Conservation (phyloP, 257 asterid genomes). For the Jasminum sambac region DNA sequence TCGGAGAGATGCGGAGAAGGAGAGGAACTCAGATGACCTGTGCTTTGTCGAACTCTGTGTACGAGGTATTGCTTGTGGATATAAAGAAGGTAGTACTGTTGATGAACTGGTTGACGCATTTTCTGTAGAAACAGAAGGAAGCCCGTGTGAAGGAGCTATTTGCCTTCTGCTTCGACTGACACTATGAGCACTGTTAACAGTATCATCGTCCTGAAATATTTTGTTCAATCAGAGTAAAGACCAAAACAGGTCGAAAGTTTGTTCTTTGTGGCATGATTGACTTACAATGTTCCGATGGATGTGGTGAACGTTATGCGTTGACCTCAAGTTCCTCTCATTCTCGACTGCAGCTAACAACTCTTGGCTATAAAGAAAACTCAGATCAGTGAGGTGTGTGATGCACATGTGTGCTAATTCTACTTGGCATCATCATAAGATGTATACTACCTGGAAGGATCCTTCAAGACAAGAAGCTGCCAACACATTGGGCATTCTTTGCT, state of each 20-base stretch:
- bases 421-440: background rate
- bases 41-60: slow-evolving; percentile 24
- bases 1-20: slow-evolving; percentile 60
- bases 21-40: slow-evolving; percentile 61
- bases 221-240: too few species aligned
- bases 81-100: slow-evolving; percentile 8
- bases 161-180: slow-evolving; percentile 42
- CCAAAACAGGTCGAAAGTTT: slow-evolving; percentile 3
- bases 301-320: slow-evolving; percentile 22
- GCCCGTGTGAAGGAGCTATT: slow-evolving; percentile 32
- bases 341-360: slow-evolving; percentile 54
- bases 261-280: slow-evolving; percentile 19
- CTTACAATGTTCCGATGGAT: slow-evolving; percentile 33
- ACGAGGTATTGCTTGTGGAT: slow-evolving; percentile 16
- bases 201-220: slow-evolving; percentile 38
- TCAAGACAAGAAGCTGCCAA: slow-evolving; percentile 53
- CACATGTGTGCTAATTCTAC: background rate
- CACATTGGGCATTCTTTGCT: slow-evolving; percentile 73
- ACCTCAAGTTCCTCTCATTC: slow-evolving; percentile 42
- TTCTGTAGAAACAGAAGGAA: slow-evolving; percentile 35
- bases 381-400: background rate
- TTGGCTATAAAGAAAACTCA: slow-evolving; percentile 44
- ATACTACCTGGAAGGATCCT: slow-evolving; percentile 58
- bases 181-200: slow-evolving; percentile 32
- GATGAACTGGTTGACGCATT: slow-evolving; percentile 24